Evolutionary conservation across 345 rosid genomes (phyloP).

Genomic region (Eucalyptus camaldulensis): DNA sequence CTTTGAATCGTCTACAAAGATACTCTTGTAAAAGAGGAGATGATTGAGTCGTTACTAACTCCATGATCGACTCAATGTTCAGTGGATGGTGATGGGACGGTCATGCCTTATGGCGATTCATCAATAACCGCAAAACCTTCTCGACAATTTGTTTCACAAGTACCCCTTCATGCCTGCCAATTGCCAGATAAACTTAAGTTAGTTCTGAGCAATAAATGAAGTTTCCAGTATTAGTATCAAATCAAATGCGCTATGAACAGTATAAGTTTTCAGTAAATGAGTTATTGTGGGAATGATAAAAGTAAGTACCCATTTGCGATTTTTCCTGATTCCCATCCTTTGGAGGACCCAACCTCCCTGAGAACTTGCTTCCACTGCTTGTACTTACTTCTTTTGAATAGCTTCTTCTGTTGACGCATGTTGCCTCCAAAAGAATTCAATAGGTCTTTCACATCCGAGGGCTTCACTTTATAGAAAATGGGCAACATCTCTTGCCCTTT

Average conservation of each 20-base stretch:
- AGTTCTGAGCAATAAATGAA: neutral
- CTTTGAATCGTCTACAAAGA: neutral
- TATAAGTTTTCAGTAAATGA: neutral
- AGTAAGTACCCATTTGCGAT: neutral
- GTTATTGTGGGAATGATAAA: neutral
- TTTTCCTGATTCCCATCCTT: neutral
- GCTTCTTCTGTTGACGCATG: neutral
- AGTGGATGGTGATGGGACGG: neutral
- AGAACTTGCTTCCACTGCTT: neutral
- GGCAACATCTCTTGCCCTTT: neutral
- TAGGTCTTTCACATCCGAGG: neutral
- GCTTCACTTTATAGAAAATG: neutral
- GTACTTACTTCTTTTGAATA: too few relatives aligned
- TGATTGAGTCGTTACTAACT: neutral
- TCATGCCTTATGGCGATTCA: neutral
- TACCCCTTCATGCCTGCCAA: neutral
- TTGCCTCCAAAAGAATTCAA: neutral
- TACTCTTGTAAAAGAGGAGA: neutral
- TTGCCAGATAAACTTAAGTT: neutral
- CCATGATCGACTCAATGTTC: neutral
- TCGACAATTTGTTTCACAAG: neutral
- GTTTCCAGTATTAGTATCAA: neutral
- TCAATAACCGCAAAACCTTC: neutral
- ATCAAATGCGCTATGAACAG: neutral
- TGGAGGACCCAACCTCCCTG: neutral